Evolutionary conservation across 257 asterid genomes (phyloP).

Genomic region (Scutellaria barbata): DNA sequence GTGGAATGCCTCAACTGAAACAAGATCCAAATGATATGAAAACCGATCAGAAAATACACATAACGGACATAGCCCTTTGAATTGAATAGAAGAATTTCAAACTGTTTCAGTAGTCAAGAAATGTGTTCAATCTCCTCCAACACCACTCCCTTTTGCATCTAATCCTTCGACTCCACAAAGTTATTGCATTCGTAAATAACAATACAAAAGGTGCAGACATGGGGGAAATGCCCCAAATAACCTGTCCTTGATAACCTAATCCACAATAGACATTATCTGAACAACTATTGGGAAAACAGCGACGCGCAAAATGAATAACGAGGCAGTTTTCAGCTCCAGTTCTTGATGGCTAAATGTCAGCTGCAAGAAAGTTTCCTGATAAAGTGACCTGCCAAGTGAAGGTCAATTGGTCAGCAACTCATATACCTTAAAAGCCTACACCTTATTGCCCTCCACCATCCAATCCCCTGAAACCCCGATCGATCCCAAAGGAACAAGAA

Average conservation of each 20-base stretch:
- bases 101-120: background rate
- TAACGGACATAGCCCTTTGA: no score
- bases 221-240: background rate
- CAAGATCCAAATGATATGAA: background rate
- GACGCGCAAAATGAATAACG: background rate
- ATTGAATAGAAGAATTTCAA: background rate
- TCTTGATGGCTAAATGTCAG: constrained; percentile 58
- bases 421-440: background rate
- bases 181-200: background rate
- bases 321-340: constrained; percentile 11
- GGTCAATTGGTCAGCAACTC: constrained; percentile 14
- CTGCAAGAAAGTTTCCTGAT: constrained; percentile 70
- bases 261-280: constrained; percentile 3
- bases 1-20: no score
- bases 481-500: background rate
- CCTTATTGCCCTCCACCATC: background rate
- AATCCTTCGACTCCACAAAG: background rate
- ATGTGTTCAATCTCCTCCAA: background rate
- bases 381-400: constrained; percentile 63
- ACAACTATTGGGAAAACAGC: background rate
- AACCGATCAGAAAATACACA: background rate
- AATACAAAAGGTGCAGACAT: background rate
- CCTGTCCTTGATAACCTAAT: background rate
- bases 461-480: background rate
- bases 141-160: background rate